These are phyloP conservation scores for Pseudogymnoascus sp. DNA, from an alignment of 2,329 filamentous ascomycete species.

Conservation along the genomic window DNA sequence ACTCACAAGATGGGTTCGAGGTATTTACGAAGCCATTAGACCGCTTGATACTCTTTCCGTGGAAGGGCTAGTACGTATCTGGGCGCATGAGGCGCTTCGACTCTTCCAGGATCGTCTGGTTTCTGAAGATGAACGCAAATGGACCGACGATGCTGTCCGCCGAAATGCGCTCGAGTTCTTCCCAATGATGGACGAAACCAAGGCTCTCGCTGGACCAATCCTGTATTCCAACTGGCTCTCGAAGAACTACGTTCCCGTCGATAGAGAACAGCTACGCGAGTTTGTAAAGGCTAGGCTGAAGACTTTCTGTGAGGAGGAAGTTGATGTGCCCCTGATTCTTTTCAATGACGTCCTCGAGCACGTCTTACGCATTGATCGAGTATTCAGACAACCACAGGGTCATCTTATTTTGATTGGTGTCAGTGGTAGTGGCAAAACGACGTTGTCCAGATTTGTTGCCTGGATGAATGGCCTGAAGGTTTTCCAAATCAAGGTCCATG, in stretches of 20 bases:
- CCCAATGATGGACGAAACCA: slow-evolving; percentile 86
- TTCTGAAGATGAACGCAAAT: slow-evolving; percentile 84
- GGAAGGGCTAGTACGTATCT: slow-evolving; percentile 91
- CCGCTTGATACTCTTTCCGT: slow-evolving; percentile 81
- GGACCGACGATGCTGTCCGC: slow-evolving; percentile 84
- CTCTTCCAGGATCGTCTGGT: slow-evolving; percentile 97
- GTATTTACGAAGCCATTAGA: slow-evolving; percentile 92
- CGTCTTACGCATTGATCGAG: slow-evolving; percentile 93
- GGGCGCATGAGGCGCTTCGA: slow-evolving; percentile 93
- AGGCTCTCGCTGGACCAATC: slow-evolving; percentile 86
- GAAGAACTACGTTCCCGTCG: slow-evolving; percentile 95
- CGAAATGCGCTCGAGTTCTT: slow-evolving; percentile 87
- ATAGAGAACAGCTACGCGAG: slow-evolving; percentile 87
- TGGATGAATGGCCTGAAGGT: slow-evolving; percentile 99
- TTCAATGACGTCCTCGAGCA: slow-evolving; percentile 99
- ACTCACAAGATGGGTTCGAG: slow-evolving; percentile 92
- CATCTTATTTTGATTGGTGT: slow-evolving; percentile 98
- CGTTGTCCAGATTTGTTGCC: slow-evolving; percentile 91
- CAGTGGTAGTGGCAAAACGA: slow-evolving; percentile 97
- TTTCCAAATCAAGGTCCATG: slow-evolving; percentile 99
- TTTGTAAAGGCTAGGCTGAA: slow-evolving; percentile 95
- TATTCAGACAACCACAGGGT: slow-evolving; percentile 96
- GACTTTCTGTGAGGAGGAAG: slow-evolving; percentile 99
- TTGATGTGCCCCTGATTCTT: slow-evolving; percentile 95
- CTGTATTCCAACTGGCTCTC: slow-evolving; percentile 99